These are phyloP conservation scores for Plasmopara viticola DNA, from an alignment of 352 stramenopile species.

Conservation along the genomic window DNA sequence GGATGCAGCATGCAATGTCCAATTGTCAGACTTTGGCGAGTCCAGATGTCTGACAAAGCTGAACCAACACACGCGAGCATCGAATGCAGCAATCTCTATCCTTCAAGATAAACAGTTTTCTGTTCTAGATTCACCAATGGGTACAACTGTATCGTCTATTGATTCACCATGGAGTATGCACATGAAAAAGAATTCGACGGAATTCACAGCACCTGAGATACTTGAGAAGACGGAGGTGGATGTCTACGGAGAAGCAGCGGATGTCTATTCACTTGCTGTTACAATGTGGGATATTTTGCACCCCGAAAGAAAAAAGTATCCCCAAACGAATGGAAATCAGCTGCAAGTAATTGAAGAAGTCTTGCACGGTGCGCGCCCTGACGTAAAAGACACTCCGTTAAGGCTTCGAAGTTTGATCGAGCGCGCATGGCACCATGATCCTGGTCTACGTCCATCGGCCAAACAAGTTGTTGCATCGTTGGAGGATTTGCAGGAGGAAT, in stretches of 20 bases:
- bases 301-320: conserved; percentile 31
- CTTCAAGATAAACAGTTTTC: conserved; percentile 7
- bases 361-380: conserved; percentile 30
- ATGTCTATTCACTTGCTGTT: conserved; percentile 53
- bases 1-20: conserved; percentile 28
- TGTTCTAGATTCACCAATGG: conserved; percentile 8
- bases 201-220: conserved; percentile 60
- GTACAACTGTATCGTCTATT: conserved; percentile 4
- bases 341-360: conserved; percentile 36
- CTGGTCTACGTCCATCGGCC: conserved; percentile 25
- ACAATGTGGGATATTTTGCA: conserved; percentile 65
- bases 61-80: background rate
- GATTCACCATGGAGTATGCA: conserved; percentile 9
- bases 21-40: conserved; percentile 36
- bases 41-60: conserved; percentile 20
- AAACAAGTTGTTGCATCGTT: conserved; percentile 22
- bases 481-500: conserved; percentile 30
- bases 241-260: conserved; percentile 35
- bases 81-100: conserved; percentile 4
- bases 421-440: conserved; percentile 27
- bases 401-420: conserved; percentile 24
- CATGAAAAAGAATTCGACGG: conserved; percentile 24
- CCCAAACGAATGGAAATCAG: conserved; percentile 23
- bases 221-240: conserved; percentile 20
- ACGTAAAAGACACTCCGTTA: conserved; percentile 14